These are phyloP conservation scores for Hansenula lynferdii DNA, from an alignment of 1,139 yeast genomes.

Conservation along the genomic window DNA sequence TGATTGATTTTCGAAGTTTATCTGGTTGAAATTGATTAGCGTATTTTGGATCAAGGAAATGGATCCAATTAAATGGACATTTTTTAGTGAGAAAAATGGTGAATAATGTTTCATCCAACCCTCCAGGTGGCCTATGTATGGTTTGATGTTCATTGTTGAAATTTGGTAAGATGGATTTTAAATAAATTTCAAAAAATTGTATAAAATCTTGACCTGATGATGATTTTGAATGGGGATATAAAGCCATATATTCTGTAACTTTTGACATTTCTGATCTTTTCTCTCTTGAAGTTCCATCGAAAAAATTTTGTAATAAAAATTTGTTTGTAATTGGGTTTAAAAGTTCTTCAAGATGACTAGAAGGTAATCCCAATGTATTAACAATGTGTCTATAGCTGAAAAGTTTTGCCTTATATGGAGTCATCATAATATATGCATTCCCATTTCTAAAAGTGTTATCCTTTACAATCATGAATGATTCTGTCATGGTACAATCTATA, in stretches of 20 bases:
- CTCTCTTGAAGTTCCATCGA: too few species aligned
- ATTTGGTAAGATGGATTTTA: not conserved
- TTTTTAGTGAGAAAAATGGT: not conserved
- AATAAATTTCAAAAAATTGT: not conserved
- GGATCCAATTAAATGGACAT: not conserved
- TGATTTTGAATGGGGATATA: too few species aligned
- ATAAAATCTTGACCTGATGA: not conserved
- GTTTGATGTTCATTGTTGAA: not conserved
- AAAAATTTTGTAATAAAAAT: too few species aligned
- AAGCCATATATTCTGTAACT: too few species aligned
- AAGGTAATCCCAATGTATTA: not conserved
- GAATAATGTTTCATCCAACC: not conserved
- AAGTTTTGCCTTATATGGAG: not conserved
- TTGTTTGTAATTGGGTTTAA: not conserved
- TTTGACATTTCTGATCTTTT: too few species aligned
- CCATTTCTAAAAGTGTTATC: conserved; percentile 1
- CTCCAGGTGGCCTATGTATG: too few species aligned
- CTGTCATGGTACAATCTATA: conserved; percentile 2
- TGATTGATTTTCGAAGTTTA: not conserved
- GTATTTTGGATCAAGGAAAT: not conserved
- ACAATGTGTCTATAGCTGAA: not conserved
- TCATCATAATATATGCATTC: not conserved
- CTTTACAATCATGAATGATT: conserved; percentile 4
- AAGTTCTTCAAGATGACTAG: not conserved
- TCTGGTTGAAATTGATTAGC: not conserved